Evolutionary conservation across 371 early-diverging fungal species (phyloP), one percentile per base, ranked within the genome.

Genomic region (Mortierella sp.): DNA sequence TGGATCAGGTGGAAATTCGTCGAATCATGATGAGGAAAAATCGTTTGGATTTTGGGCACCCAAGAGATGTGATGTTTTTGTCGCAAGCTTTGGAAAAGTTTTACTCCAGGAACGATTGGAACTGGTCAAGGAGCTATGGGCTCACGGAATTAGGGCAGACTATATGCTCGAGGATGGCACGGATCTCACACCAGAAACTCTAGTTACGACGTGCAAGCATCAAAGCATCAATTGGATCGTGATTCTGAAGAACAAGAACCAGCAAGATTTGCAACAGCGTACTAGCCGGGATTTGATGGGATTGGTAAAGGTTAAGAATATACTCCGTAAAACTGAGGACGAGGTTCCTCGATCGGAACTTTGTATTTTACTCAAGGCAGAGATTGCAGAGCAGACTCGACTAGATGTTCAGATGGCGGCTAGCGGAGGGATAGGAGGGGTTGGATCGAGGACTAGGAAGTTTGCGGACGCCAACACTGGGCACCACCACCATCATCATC

Each of bases 161-260:
- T 93, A 94, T 59, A 88, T 93, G 70, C 91, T 92, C 24, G 91
- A 94, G 58, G 94, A 94, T 63, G 90, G 88, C 9, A 86, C 86
- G 6, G 86, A 89, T 58, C 73, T 92, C 73, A 92, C 90, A 11
- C 90, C 92, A 14, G 94, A 94, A 71, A 85, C 88, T 6, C 74
- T 95, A 26, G 86, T 87, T 10, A 85, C 86, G 9, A 80, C 86
- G 8, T 94, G 94, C 80, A 87, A 88, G 59, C 88, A 91, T 37
- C 89, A 91, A 47, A 90, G 94, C 47, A 94, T 95, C 68, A 93
- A 92, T 74, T 94, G 94, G 94, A 88, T 95, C 35, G 92, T 95
- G 6, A 91, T 93, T 58, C 86, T 95, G 20, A 94, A 94, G 70
- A 90, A 89, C 65, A 84, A 85, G 65, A 87, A 86, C 64, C 74